Base-by-base conservation (phyloP, 495 filamentous ascomycete genomes). In the Penicillium atrosanguineum region DNA sequence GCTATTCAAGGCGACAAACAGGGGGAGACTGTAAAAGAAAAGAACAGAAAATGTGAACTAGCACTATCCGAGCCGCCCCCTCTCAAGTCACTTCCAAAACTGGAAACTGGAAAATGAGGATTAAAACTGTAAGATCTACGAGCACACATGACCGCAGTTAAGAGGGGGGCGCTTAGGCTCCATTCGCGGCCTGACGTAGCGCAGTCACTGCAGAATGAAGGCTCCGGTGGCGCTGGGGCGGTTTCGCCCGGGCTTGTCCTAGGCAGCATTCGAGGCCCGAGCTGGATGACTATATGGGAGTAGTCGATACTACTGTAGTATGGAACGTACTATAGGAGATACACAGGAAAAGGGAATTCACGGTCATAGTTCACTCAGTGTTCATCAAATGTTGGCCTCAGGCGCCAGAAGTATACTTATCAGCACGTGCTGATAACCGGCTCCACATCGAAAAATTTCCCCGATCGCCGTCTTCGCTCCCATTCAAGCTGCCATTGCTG, bases 391-490 rank as follows among this genome's bases (percentile, higher is more conserved):
- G 8, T 14, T 34, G 12, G 31, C 31, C 31, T 34, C 31, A 34
- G 31, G 31, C 31, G 12, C 14, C 8, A 23, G 1, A 34, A 14
- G 11, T 14, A 14, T 34, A 34, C 31, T 6, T 78, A 78, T 78
- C 74, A 67, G 52, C 74, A 78, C 74, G 74, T 78, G 74, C 70
- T 42, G 73, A 75, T 78, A 78, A 54, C 44, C 44, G 61, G 70
- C 53, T 74, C 73, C 71, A 74, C 71, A 59, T 72, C 73, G 63
- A 74, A 77, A 77, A 75, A 75, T 73, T 74, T 77, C 71, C 71
- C 70, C 64, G 60, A 69, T 57, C 50, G 55, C 40, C 51, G 29
- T 57, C 45, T 47, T 59, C 55, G 46, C 49, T 59, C 51, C 59
- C 50, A 50, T 53, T 53, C 57, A 56, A 61, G 60, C 63, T 65